Evolutionary conservation across 2,329 filamentous ascomycete species (phyloP), one percentile per base, ranked within the genome.

Genomic region (Curvularia verruculosa): DNA sequence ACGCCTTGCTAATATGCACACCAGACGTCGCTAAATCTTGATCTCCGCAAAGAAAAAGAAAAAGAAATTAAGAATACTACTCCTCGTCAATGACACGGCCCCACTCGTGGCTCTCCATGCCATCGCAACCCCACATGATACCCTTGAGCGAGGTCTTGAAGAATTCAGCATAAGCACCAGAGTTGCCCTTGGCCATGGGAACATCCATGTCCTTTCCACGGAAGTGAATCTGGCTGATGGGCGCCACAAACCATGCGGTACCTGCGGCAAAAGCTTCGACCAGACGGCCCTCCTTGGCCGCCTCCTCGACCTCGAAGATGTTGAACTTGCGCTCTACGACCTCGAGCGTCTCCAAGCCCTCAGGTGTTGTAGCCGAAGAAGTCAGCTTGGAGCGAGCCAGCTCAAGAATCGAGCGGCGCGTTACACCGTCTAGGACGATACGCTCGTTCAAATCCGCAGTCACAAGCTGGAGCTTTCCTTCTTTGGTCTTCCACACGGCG

Each of bases 341-440:
- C 65, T 93, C 89, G 1, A 86, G 63, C 3, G 74, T 68, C 52
- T 82, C 80, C 10, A 79, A 64, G n/a, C 58, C 52, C 18, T 68
- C 63, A 13, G 66, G 46, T 8, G 63, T 44, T 5, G 58, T 61
- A 3, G 74, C 67, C 3, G 37, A 18, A 43, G 67, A 58, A 1
- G 77, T 75, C 10, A 96, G 78, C 7, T 88, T 82, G 74, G 87
- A 82, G 23, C 85, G 82, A 0, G 86, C 88, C 19, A 96, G 81
- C 64, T 94, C 87, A 34, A 96, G 76, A 19, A 93, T 86, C 67
- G 89, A 93, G 52, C 90, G 83, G 50, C 93, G 83, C n/a, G 92
- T 97, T 10, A 97, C 88, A 62, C 93, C 93, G 61, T 94, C 90
- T 3, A 97, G 83, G 66, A 97, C 96, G 59, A 96, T 83, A 70